Evolutionary conservation across 495 filamentous ascomycete genomes (phyloP), one percentile per base, ranked within the genome.

Genomic region (Astrothelium macrocarpum): DNA sequence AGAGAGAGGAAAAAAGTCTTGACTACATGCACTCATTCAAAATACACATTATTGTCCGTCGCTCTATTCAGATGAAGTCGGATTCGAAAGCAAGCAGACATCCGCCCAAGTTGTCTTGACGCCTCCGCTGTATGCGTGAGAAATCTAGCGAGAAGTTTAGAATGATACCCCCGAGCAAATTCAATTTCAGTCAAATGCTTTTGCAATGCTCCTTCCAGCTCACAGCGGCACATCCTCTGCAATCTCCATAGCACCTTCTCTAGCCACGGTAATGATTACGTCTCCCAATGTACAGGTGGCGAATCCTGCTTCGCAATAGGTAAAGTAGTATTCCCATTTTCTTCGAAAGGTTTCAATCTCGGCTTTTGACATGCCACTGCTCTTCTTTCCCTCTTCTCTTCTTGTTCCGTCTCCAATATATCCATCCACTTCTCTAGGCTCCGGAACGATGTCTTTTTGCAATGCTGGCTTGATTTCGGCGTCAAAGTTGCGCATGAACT

Each of bases 281-380:
- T 90, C 87, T 1, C 85, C 85, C 56, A 90, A 73, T 7, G 85
- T 85, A 72, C 88, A 87, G 28, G 84, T 84, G 59, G 80, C 75
- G 70, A 90, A 90, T 0, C 87, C 87, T 25, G 85, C 87, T 68
- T 90, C 86, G 60, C 83, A 88, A 70, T 89, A 90, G 11, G 81
- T 75, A 70, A 89, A 89, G 69, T 89, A 90, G 67, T 89, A 90
- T 77, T 87, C 78, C 87, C 86, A 90, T 71, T 87, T 89, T 63
- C 83, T 79, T 64, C 80, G 76, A 67, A 89, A 89, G 0, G 88
- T 74, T 28, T 87, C 81, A 2, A 87, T 76, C 53, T 84, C 85
- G 39, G 75, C 76, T 28, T 81, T 73, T 12, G 76, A 78, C 81
- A 86, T 84, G 1, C 71, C 74, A 10, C 23, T 16, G 2, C 29